Percentiles rank a stretch among this genome's conserved stretches.
Conservation (phyloP, 106 monocot genomes). For the Triglochin maritima region DNA sequence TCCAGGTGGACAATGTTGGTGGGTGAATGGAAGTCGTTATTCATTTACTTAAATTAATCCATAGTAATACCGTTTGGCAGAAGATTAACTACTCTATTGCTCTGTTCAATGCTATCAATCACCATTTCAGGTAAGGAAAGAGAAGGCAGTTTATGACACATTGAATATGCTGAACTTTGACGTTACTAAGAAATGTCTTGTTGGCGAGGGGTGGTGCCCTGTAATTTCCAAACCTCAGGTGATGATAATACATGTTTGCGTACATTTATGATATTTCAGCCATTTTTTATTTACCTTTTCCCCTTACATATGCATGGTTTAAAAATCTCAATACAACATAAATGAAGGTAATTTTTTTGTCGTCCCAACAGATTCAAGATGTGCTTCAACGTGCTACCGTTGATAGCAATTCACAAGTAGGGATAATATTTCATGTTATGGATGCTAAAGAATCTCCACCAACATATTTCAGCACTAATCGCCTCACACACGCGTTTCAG, state of each 20-base stretch:
- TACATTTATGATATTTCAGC: too few species aligned
- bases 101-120: not conserved
- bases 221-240: slow-evolving; percentile 80
- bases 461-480: slow-evolving; percentile 86
- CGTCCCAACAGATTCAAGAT: slow-evolving; percentile 62
- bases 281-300: too few species aligned
- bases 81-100: not conserved
- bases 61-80: too few species aligned
- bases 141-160: slow-evolving; percentile 96
- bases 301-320: too few species aligned
- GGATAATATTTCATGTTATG: slow-evolving; percentile 96
- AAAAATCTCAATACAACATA: not conserved
- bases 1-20: slow-evolving; percentile 83
- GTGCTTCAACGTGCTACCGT: slow-evolving; percentile 69
- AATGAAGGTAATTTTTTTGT: not conserved
- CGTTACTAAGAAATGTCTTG: slow-evolving; percentile 98
- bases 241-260: not conserved
- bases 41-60: not conserved
- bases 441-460: slow-evolving; percentile 79
- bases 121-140: slow-evolving; percentile 62
- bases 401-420: slow-evolving; percentile 95
- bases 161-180: slow-evolving; percentile 98
- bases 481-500: slow-evolving; percentile 86
- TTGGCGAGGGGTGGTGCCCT: slow-evolving; percentile 99
- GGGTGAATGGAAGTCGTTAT: slow-evolving; percentile 8